Evolutionary conservation across 306 rosid species (phyloP), one percentile per base, ranked within the genome.

Genomic region (Fragaria iinumae): DNA sequence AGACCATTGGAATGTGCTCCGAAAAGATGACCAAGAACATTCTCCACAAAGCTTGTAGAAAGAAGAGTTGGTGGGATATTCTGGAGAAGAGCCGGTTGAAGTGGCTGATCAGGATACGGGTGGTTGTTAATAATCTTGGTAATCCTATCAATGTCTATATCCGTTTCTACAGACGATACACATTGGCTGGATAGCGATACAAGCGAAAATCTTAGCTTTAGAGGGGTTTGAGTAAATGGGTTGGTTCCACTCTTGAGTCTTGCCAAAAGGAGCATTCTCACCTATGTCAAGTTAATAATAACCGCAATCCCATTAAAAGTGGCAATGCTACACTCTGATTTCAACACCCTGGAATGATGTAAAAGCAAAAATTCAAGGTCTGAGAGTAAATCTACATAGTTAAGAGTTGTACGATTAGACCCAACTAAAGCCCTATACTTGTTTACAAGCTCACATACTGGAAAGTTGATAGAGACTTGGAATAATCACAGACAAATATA

Each of bases 1-100:
- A 95, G 97, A 63, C 97, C 98, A 60, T 92, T 95, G 67, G 89
- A 83, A 70, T 95, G 97, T 4, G 97, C 83, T 34, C 97, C 90
- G 48, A 95, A 95, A 16, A 95, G 84, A 55, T 88, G 83, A 16
- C 89, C 91, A 0, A 92, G 89, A 71, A 92, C 87, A 21, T 79
- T 82, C 68, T 90, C 88, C 4, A 88, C 85, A 34, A 90, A 77
- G 32, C 72, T 53, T 62, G 83, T 72, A 43, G 93, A 74, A 44
- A 87, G 82, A 72, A 79, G 73, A 50, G 82, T 67, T 52, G 86
- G 85, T 68, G 93, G 90, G 73, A 89, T 88, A 76, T 73, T 64
- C 11, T 39, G 84, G 62, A 84, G 73, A 65, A 95, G 91, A n/a
- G 78, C 75, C 1, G 96, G 91, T 14, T 78, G 89, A 69, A 95